These are phyloP conservation scores for Termitomyces sp. DNA, from an alignment of 768 basidiomycete genomes.

Conservation along the genomic window DNA sequence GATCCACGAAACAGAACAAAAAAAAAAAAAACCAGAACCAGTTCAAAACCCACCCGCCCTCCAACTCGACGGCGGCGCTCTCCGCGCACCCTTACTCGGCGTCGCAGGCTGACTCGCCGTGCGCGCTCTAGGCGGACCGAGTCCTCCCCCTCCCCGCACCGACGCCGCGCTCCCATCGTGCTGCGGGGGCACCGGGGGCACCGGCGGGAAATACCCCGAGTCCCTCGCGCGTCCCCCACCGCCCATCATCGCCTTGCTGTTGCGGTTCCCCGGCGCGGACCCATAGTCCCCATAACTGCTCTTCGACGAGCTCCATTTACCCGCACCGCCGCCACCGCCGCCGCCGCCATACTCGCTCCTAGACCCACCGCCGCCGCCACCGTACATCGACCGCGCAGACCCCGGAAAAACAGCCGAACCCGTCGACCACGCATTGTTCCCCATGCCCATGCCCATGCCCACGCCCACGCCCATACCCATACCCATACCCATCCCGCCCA, in stretches of 20 bases:
- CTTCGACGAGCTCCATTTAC: slow-evolving; percentile 43
- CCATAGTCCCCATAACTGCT: slow-evolving; percentile 74
- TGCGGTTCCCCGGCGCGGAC: slow-evolving; percentile 27
- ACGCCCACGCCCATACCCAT: slow-evolving; percentile 24
- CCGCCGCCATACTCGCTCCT: slow-evolving; percentile 56
- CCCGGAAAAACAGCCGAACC: slow-evolving; percentile 46
- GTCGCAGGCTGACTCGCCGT: slow-evolving; percentile 42
- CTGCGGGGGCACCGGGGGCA: slow-evolving; percentile 30
- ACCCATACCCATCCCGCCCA: slow-evolving; percentile 20
- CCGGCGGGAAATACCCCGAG: slow-evolving; percentile 37
- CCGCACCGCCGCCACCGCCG: slow-evolving; percentile 36
- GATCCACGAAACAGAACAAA: not conserved
- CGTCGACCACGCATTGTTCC: slow-evolving; percentile 34
- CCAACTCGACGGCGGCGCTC: slow-evolving; percentile 58
- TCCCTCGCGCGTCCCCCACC: slow-evolving; percentile 19
- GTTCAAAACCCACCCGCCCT: slow-evolving; percentile 29
- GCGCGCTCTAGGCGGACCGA: slow-evolving; percentile 24
- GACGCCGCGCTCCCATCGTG: slow-evolving; percentile 7
- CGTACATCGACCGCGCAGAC: slow-evolving; percentile 50
- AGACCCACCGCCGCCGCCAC: slow-evolving; percentile 35
- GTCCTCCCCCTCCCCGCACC: not conserved
- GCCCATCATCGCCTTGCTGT: slow-evolving; percentile 13
- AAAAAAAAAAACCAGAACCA: not conserved
- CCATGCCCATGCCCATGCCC: slow-evolving; percentile 22
- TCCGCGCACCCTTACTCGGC: slow-evolving; percentile 22